Percentiles rank a stretch among this genome's conserved stretches.
phyloP scores from a whole-genome alignment of 2,329 filamentous ascomycete genomes.

The Diaporthe helianthi region DNA sequence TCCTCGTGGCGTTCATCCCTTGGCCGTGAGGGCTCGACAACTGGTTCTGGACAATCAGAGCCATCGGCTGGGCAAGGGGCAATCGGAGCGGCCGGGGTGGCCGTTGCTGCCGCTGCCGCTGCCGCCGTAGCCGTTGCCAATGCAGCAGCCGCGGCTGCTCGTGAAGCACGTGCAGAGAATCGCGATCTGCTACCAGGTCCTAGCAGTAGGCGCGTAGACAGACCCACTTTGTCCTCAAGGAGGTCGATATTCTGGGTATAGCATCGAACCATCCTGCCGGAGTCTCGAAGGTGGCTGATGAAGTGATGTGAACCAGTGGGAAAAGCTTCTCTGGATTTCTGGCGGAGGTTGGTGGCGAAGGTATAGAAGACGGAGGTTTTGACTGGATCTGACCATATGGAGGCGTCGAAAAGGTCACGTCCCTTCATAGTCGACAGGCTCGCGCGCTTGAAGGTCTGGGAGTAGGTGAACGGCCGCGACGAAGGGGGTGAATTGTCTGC shows the following conservation, averaged over 20 bases:
- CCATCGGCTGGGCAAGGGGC: not conserved
- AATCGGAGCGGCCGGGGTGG: not conserved
- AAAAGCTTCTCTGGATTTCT: constrained; percentile 67
- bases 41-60: not conserved
- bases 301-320: constrained; percentile 74
- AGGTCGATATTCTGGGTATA: constrained; percentile 81
- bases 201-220: constrained; percentile 66
- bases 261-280: constrained; percentile 72
- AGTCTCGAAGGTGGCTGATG: constrained; percentile 70
- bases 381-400: constrained; percentile 72
- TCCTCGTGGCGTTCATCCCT: not conserved
- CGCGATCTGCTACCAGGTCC: constrained; percentile 68
- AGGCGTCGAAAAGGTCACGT: constrained; percentile 73
- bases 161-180: constrained; percentile 53
- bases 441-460: constrained; percentile 40
- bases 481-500: constrained; percentile 46
- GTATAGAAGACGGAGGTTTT: constrained; percentile 76
- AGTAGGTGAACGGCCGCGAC: constrained; percentile 40
- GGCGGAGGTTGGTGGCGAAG: constrained; percentile 71
- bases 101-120: not conserved
- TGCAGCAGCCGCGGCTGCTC: constrained; percentile 22
- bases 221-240: constrained; percentile 73
- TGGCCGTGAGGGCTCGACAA: not conserved
- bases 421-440: constrained; percentile 70
- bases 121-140: not conserved